Evolutionary conservation across 202 grass and related monocot species (phyloP).

Genomic region (Bolboschoenoplectus hybrid): DNA sequence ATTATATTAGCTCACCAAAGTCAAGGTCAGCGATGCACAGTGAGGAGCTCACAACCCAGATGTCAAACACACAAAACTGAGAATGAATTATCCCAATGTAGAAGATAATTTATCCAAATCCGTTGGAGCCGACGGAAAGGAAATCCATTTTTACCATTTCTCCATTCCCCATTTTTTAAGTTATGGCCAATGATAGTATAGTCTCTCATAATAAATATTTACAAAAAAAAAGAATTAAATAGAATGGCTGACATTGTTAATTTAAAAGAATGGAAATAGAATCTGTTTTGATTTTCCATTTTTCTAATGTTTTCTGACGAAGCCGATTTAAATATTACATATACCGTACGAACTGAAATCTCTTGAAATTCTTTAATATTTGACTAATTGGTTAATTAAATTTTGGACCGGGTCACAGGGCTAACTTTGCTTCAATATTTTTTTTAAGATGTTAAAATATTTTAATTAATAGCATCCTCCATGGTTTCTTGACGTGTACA

Average conservation of each 20-base stretch:
- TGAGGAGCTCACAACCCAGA: no score
- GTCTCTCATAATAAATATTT: neutral
- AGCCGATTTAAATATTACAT: neutral
- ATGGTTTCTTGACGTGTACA: neutral
- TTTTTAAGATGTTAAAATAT: no score
- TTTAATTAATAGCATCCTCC: no score
- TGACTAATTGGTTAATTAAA: neutral
- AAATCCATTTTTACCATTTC: neutral
- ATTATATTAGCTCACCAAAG: no score
- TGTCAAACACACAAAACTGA: neutral
- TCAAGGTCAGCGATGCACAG: no score
- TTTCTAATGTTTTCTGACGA: neutral
- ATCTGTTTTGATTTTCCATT: neutral
- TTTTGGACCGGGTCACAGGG: neutral
- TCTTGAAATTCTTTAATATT: no score
- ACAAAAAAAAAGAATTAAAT: no score
- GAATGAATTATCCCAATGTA: neutral
- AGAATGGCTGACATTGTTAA: neutral
- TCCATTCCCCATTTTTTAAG: neutral
- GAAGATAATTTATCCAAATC: constrained; percentile 2
- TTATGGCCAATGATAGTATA: neutral
- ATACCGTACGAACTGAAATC: neutral
- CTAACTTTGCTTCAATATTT: no score
- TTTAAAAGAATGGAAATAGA: neutral
- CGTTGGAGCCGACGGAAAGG: neutral